phyloP scores from a whole-genome alignment of 495 filamentous ascomycete species.

The Durotheca rogersii region DNA sequence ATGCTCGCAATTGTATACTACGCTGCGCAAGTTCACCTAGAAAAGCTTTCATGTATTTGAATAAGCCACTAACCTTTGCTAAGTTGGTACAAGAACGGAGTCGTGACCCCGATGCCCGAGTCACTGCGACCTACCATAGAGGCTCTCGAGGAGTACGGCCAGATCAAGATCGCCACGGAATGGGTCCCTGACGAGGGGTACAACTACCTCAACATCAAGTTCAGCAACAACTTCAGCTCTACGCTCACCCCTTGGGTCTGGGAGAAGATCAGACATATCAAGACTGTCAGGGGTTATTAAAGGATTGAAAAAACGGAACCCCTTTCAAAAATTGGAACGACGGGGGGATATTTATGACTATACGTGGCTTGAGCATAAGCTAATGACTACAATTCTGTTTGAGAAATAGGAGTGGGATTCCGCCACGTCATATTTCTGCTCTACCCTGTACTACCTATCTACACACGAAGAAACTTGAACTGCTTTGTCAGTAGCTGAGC shows the following conservation, averaged over 20 bases:
- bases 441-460: neutral
- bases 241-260: neutral
- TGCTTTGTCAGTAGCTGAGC: neutral
- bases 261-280: slow-evolving; percentile 5
- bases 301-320: too few species aligned
- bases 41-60: too few species aligned
- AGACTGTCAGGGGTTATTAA: neutral
- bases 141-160: slow-evolving; percentile 1
- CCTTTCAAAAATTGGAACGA: neutral
- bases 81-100: slow-evolving; percentile 6
- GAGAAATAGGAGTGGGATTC: neutral
- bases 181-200: slow-evolving; percentile 1
- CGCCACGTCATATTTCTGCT: neutral
- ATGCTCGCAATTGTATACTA: neutral
- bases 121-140: neutral
- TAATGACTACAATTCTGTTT: neutral
- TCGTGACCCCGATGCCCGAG: neutral
- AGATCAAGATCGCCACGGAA: neutral
- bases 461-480: neutral
- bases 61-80: neutral
- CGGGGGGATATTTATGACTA: neutral
- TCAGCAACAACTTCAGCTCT: slow-evolving; percentile 12
- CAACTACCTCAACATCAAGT: slow-evolving; percentile 4
- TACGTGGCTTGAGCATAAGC: neutral
- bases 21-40: neutral